These are phyloP conservation scores for Bimuria novae-zelandiae DNA, from an alignment of 2,329 filamentous ascomycete species.

Conservation along the genomic window DNA sequence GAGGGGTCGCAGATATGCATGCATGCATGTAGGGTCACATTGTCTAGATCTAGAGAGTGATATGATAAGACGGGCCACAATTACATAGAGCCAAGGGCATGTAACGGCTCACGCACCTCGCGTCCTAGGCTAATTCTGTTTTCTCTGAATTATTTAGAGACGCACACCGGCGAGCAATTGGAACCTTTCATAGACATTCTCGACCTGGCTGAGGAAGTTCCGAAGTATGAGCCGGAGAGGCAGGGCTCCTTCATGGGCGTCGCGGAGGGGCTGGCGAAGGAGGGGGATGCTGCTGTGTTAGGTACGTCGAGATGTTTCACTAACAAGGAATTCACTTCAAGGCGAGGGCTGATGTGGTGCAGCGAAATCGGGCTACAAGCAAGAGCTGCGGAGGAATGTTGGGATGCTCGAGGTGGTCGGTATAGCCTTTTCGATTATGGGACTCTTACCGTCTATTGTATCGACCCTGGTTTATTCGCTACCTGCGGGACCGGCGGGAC, in stretches of 20 bases:
- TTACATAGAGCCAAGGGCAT: neutral
- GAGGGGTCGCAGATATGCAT: neutral
- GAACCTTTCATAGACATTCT: neutral
- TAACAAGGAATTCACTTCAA: too few relatives aligned
- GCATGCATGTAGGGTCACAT: neutral
- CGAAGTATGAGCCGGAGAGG: constrained; percentile 18
- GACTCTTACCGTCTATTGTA: constrained; percentile 64
- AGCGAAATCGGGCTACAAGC: constrained; percentile 54
- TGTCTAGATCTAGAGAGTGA: neutral
- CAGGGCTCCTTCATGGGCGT: constrained; percentile 18
- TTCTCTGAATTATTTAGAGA: neutral
- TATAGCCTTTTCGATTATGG: constrained; percentile 58
- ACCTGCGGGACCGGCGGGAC: constrained; percentile 63
- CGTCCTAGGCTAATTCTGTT: too few relatives aligned
- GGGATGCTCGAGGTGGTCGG: constrained; percentile 66
- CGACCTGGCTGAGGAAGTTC: constrained; percentile 13
- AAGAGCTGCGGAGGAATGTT: constrained; percentile 66
- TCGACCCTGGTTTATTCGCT: constrained; percentile 63
- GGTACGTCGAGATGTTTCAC: constrained; percentile 31
- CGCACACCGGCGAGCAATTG: too few relatives aligned
- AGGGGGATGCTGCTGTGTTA: constrained; percentile 49
- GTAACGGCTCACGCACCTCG: too few relatives aligned
- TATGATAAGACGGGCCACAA: neutral
- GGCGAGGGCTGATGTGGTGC: neutral
- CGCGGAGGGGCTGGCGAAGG: constrained; percentile 34